These are phyloP conservation scores for Forsythia suspensa DNA, from an alignment of 257 asterid genomes.

Conservation along the genomic window DNA sequence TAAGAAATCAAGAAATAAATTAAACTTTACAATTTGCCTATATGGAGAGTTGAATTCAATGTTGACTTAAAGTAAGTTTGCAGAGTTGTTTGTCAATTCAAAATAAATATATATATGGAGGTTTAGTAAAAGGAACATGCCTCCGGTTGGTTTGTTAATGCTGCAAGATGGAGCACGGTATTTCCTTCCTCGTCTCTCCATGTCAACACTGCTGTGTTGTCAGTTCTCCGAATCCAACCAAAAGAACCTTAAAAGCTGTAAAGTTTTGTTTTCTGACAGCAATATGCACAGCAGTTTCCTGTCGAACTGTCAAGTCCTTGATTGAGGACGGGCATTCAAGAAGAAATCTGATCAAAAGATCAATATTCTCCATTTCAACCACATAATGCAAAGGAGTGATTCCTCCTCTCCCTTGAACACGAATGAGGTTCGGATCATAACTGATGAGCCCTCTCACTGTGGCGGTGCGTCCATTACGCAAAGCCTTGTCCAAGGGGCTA, in stretches of 20 bases:
- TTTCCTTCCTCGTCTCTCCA: slow-evolving; percentile 11
- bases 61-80: no score
- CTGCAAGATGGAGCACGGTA: slow-evolving; percentile 1
- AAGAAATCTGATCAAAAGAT: not conserved
- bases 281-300: slow-evolving; percentile 15
- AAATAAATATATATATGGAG: no score
- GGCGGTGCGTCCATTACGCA: not conserved
- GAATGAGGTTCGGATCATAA: not conserved
- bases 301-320: not conserved
- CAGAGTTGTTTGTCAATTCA: no score
- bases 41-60: no score
- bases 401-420: slow-evolving; percentile 7
- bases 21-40: no score
- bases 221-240: slow-evolving; percentile 4
- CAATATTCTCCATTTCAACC: not conserved
- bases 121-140: not conserved
- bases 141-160: not conserved
- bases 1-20: no score
- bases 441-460: slow-evolving; percentile 13
- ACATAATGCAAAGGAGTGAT: slow-evolving; percentile 24
- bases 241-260: not conserved
- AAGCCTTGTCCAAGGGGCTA: slow-evolving; percentile 33
- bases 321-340: slow-evolving; percentile 5
- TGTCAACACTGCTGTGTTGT: not conserved
- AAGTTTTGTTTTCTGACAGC: not conserved